Conservation (phyloP, 768 basidiomycete species). For the Pleurotus giganteus region DNA sequence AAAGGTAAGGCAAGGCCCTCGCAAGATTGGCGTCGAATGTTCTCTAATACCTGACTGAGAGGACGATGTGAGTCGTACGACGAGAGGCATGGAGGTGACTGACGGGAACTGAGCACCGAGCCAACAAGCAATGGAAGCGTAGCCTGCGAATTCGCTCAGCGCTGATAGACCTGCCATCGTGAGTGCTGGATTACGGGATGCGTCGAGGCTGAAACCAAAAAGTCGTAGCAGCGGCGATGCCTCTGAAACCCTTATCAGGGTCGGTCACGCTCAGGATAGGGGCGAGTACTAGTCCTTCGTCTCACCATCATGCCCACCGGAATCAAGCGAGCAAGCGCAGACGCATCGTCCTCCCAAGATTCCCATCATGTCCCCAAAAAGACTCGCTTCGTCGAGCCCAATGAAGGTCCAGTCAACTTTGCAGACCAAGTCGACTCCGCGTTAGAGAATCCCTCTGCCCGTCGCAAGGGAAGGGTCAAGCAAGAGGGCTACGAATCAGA, state of each 20-base stretch:
- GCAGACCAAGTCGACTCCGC: slow-evolving; percentile 75
- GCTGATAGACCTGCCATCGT: slow-evolving; percentile 16
- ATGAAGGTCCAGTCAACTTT: slow-evolving; percentile 73
- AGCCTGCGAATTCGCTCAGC: slow-evolving; percentile 67
- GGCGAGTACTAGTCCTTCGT: background rate
- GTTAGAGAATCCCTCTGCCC: slow-evolving; percentile 62
- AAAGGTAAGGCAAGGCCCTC: slow-evolving; percentile 93
- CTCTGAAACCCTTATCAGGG: slow-evolving; percentile 6
- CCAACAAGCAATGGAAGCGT: slow-evolving; percentile 76
- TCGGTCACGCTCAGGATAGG: background rate
- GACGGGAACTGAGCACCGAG: slow-evolving; percentile 87
- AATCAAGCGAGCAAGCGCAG: slow-evolving; percentile 39
- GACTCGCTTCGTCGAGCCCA: slow-evolving; percentile 75
- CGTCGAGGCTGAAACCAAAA: background rate
- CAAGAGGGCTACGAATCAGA: slow-evolving; percentile 91
- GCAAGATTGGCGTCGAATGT: slow-evolving; percentile 70
- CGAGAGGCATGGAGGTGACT: slow-evolving; percentile 24
- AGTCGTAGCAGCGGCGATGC: background rate
- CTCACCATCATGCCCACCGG: slow-evolving; percentile 16
- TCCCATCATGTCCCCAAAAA: slow-evolving; percentile 51
- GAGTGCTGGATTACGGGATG: background rate
- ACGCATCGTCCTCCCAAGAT: slow-evolving; percentile 26
- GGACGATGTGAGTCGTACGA: background rate
- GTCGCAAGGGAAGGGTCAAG: slow-evolving; percentile 72
- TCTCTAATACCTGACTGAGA: slow-evolving; percentile 80